Percentiles rank a stretch among this genome's conserved stretches.
These are phyloP conservation scores for Inga oerstediana DNA, from an alignment of 306 rosid genomes.

Conservation along the genomic window DNA sequence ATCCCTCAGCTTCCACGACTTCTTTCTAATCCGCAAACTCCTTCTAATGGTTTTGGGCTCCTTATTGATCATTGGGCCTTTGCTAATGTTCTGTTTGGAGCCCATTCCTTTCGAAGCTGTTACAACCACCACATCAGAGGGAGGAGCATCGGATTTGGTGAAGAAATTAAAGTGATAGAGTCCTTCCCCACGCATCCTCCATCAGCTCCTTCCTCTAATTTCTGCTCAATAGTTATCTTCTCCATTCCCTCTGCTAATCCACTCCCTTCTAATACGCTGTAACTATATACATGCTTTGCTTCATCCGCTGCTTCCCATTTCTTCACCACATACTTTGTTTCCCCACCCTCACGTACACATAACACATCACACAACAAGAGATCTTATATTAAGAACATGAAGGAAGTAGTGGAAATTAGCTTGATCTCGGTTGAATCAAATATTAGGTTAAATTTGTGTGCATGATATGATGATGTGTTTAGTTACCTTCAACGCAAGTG, in stretches of 20 bases:
- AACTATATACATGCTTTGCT: conserved; percentile 38
- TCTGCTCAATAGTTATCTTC: conserved; percentile 44
- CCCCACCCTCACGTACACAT: conserved; percentile 31
- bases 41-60: too few species aligned
- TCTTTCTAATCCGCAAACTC: too few species aligned
- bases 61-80: too few species aligned
- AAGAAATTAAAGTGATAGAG: conserved; percentile 30
- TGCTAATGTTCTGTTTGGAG: too few species aligned
- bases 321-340: conserved; percentile 45
- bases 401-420: too few species aligned
- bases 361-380: too few species aligned
- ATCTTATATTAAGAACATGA: too few species aligned
- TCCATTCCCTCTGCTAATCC: conserved; percentile 43
- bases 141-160: conserved; percentile 32
- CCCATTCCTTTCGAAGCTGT: too few species aligned
- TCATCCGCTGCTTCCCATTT: conserved; percentile 50
- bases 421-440: too few species aligned
- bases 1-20: too few species aligned
- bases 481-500: conserved; percentile 31
- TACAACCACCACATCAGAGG: conserved; percentile 36
- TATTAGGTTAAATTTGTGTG: too few species aligned
- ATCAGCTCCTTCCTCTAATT: conserved; percentile 39
- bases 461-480: too few species aligned
- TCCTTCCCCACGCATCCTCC: conserved; percentile 46
- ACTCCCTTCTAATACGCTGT: conserved; percentile 56